These are phyloP conservation scores for Anthracocystis panici-leucophaei DNA, from an alignment of 1,284 basidiomycete genomes.

Conservation along the genomic window DNA sequence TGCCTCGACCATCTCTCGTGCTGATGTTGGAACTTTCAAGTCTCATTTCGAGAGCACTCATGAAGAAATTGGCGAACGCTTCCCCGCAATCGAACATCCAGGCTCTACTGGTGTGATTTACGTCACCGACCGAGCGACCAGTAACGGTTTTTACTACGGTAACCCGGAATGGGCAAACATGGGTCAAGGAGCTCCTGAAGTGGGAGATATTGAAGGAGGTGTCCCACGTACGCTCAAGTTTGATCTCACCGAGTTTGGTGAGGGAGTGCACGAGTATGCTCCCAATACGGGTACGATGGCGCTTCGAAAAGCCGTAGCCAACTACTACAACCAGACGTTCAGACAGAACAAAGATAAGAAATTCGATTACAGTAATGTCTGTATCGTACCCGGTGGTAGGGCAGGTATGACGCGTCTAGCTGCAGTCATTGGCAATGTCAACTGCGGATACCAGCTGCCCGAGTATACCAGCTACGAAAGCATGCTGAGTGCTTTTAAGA, in stretches of 20 bases:
- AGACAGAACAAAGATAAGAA: conserved; percentile 81
- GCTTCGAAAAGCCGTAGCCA: conserved; percentile 62
- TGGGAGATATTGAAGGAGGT: conserved; percentile 81
- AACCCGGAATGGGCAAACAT: conserved; percentile 52
- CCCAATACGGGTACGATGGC: conserved; percentile 90
- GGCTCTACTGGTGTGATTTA: conserved; percentile 74
- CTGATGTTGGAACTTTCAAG: conserved; percentile 10
- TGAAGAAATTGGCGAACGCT: conserved; percentile 25
- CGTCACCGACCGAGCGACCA: conserved; percentile 59
- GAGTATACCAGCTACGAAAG: conserved; percentile 81
- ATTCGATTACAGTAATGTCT: conserved; percentile 88
- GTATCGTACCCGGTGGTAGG: conserved; percentile 90
- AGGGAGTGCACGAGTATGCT: conserved; percentile 83
- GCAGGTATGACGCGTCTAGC: conserved; percentile 89
- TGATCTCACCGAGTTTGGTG: conserved; percentile 74
- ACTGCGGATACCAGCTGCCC: conserved; percentile 78
- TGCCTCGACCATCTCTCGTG: conserved; percentile 20
- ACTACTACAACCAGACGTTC: conserved; percentile 81
- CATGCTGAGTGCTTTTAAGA: conserved; percentile 86
- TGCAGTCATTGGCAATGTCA: conserved; percentile 85
- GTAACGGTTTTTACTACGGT: conserved; percentile 60
- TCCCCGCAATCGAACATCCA: conserved; percentile 66
- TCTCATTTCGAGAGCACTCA: conserved; percentile 1
- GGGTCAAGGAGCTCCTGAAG: conserved; percentile 62
- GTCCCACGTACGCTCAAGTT: conserved; percentile 76